Base-by-base conservation (phyloP, 768 basidiomycete species). In the Amanita inopinata region DNA sequence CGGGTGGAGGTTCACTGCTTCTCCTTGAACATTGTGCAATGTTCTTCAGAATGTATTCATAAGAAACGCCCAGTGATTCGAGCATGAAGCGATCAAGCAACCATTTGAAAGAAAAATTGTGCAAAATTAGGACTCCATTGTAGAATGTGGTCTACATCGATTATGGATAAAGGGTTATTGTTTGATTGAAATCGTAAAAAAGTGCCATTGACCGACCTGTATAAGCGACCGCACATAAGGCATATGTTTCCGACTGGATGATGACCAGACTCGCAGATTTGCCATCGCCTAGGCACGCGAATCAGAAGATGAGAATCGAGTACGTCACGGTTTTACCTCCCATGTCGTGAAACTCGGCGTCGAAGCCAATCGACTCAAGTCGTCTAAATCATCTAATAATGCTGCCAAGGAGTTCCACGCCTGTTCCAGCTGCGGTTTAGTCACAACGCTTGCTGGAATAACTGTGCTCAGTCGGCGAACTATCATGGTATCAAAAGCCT, bases 401-500 rank as follows among this genome's bases (percentile, higher is more conserved):
- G 52, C 56, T 4, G 65, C 56, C 1, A 85, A 49, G 1, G 65
- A 61, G 19, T 67, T 51, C 74, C 80, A 88, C 0, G 70, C 73
- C 2, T 65, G 55, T 22, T 69, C 61, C 35, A 70, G 61, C 3
- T 69, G 51, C 0, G 76, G 74, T 0, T 79, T 52, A 18, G 65
- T 60, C 6, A 85, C 61, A 3, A 76, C 61, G n/a, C 80, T 74
- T 14, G 83, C 71, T 0, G 86, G 86, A 50, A 83, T 73, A 43
- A 73, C 75, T 22, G 76, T 79, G 34, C 75, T 76, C 2, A 89
- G 64, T 19, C 70, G 66, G n/a, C 84, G 76, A 2, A 76, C 71
- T 35, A 85, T 72, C 39, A 70, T 65, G 0, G 81, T 76, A 50
- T 88, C 83, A 36, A 88, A 83, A 1, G 73, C 74, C 2, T 67